Evolutionary conservation across 1,139 yeast species (phyloP).

Genomic region (Meyerozyma elateridarum): DNA sequence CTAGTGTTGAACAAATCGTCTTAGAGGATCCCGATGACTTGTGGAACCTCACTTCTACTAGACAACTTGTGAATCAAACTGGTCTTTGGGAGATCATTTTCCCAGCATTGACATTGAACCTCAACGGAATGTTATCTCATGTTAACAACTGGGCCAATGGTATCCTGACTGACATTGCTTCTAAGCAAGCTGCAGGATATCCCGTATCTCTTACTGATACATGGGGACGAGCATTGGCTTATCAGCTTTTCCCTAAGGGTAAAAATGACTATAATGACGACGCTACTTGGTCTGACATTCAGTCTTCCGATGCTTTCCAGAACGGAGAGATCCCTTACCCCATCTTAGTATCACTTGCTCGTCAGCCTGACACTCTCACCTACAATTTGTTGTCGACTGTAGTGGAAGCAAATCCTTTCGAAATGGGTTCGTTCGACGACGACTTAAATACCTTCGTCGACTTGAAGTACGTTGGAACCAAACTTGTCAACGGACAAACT

Average conservation of each 20-base stretch:
- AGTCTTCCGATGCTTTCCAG: conserved; percentile 22
- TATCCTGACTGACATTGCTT: conserved; percentile 24
- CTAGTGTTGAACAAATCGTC: conserved; percentile 32
- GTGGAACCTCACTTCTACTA: conserved; percentile 32
- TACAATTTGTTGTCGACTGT: conserved; percentile 35
- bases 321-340: conserved; percentile 42
- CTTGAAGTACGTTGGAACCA: conserved; percentile 32
- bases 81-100: conserved; percentile 18
- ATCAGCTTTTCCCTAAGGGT: conserved; percentile 30
- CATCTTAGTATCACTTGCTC: conserved; percentile 30
- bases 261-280: conserved; percentile 21
- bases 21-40: conserved; percentile 21
- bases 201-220: conserved; percentile 29
- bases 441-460: conserved; percentile 36
- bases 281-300: conserved; percentile 30
- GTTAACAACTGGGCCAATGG: conserved; percentile 29
- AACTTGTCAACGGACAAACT: conserved; percentile 26
- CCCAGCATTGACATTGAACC: conserved; percentile 20
- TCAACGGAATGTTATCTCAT: conserved; percentile 25
- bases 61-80: conserved; percentile 26
- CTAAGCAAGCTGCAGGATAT: conserved; percentile 31
- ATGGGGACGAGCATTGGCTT: conserved; percentile 38
- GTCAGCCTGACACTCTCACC: conserved; percentile 30
- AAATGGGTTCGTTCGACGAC: conserved; percentile 41
- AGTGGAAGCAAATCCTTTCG: conserved; percentile 39